phyloP scores from a whole-genome alignment of 1,284 basidiomycete genomes.

The Leccinum fallax region DNA sequence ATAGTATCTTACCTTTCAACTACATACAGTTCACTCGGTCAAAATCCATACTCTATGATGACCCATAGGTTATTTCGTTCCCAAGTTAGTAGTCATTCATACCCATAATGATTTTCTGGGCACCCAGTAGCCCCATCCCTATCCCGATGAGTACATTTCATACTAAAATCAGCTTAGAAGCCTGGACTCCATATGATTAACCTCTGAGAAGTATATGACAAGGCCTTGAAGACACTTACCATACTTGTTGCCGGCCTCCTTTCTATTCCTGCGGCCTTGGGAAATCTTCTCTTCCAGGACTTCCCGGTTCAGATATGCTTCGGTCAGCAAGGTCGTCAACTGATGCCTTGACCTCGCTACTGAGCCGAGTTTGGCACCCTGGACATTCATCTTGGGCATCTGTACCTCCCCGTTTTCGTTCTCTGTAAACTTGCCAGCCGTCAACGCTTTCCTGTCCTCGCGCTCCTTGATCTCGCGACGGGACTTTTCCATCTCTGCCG shows the following conservation, averaged over 20 bases:
- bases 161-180: conserved; percentile 27
- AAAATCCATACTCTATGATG: background rate
- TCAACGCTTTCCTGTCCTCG: conserved; percentile 74
- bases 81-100: background rate
- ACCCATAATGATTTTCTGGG: background rate
- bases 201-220: background rate
- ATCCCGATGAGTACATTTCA: background rate
- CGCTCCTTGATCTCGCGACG: conserved; percentile 68
- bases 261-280: conserved; percentile 75
- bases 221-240: conserved; percentile 44
- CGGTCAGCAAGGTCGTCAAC: conserved; percentile 70
- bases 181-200: conserved; percentile 33
- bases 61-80: background rate
- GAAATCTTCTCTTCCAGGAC: conserved; percentile 79
- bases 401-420: conserved; percentile 53
- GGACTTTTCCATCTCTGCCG: conserved; percentile 72
- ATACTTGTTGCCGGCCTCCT: conserved; percentile 86
- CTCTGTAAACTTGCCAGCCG: conserved; percentile 35
- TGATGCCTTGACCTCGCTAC: conserved; percentile 75
- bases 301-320: conserved; percentile 79
- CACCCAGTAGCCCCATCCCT: too few species aligned
- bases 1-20: conserved; percentile 22
- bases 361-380: conserved; percentile 70
- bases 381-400: conserved; percentile 75
- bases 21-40: background rate